A percentile compares a stretch with the other conserved stretches of the same genome.
phyloP scores from a whole-genome alignment of 2,329 filamentous ascomycete genomes.

The Pseudocercospora ulei region DNA sequence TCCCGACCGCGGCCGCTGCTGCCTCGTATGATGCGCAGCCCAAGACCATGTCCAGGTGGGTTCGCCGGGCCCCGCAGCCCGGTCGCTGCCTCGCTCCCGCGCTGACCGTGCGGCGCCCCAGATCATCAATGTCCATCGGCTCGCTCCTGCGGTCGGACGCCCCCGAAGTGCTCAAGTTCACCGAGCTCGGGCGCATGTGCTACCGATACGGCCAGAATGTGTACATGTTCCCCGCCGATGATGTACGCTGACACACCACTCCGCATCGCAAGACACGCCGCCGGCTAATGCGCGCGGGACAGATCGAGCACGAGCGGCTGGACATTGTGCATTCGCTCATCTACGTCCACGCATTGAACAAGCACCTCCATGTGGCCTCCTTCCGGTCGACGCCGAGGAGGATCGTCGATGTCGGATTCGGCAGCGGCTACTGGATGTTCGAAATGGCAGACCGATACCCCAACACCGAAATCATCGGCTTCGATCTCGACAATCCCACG shows the following conservation, averaged over 20 bases:
- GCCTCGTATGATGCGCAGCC: slow-evolving; percentile 13
- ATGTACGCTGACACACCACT: slow-evolving; percentile 13
- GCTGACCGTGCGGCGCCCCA: slow-evolving; percentile 1
- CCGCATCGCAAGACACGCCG: neutral
- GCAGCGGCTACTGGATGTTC: slow-evolving; percentile 85
- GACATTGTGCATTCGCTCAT: slow-evolving; percentile 26
- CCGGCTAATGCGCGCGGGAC: neutral
- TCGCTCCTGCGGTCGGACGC: slow-evolving; percentile 21
- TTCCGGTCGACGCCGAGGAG: slow-evolving; percentile 38
- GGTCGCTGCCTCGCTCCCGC: neutral
- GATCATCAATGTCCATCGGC: slow-evolving; percentile 19
- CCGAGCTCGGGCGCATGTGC: slow-evolving; percentile 20
- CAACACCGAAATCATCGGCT: slow-evolving; percentile 23
- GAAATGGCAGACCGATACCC: slow-evolving; percentile 61
- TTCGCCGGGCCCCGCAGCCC: neutral
- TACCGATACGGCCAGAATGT: slow-evolving; percentile 19
- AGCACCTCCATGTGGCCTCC: slow-evolving; percentile 30
- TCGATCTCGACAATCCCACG: slow-evolving; percentile 25
- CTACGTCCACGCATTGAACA: slow-evolving; percentile 34
- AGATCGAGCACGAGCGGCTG: slow-evolving; percentile 22
- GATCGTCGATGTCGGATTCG: slow-evolving; percentile 63
- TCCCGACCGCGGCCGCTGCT: slow-evolving; percentile 8
- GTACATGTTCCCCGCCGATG: slow-evolving; percentile 25
- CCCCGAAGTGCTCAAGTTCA: slow-evolving; percentile 18
- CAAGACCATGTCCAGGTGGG: slow-evolving; percentile 22